Percentiles rank a stretch among this genome's conserved stretches.
These are phyloP conservation scores for Cubamyces sp. DNA, from an alignment of 768 basidiomycete species.

Conservation along the genomic window DNA sequence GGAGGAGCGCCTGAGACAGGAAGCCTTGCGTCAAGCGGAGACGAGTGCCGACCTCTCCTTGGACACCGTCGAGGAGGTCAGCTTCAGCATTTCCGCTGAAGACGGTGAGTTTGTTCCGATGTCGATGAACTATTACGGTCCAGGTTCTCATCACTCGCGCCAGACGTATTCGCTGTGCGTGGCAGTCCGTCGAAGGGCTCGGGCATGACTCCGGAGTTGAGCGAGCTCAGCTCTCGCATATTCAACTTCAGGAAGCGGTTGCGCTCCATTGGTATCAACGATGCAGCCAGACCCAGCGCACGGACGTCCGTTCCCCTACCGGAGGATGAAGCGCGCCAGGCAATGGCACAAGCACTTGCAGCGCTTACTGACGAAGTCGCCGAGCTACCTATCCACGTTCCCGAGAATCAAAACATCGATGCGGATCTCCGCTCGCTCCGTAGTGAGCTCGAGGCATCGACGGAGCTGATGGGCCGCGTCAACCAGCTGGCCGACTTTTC, in stretches of 20 bases:
- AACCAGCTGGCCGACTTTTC: slow-evolving; percentile 59
- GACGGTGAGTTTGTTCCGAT: slow-evolving; percentile 21
- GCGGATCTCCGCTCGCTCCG: slow-evolving; percentile 66
- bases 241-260: slow-evolving; percentile 61
- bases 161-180: slow-evolving; percentile 63
- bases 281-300: slow-evolving; percentile 48
- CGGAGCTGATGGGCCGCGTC: slow-evolving; percentile 53
- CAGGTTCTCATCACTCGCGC: background rate
- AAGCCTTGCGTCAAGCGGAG: slow-evolving; percentile 11
- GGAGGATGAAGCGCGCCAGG: slow-evolving; percentile 48
- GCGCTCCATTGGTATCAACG: slow-evolving; percentile 62
- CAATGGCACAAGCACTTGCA: slow-evolving; percentile 51
- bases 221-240: slow-evolving; percentile 54
- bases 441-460: slow-evolving; percentile 58
- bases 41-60: slow-evolving; percentile 6
- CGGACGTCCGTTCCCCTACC: slow-evolving; percentile 51
- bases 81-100: slow-evolving; percentile 9
- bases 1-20: slow-evolving; percentile 13
- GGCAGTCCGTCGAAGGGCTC: slow-evolving; percentile 36
- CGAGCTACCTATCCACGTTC: slow-evolving; percentile 46
- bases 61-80: slow-evolving; percentile 21
- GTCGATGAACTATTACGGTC: background rate
- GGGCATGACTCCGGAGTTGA: slow-evolving; percentile 42
- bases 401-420: slow-evolving; percentile 46
- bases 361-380: slow-evolving; percentile 50